Conservation (phyloP, 169 alveolate genomes). For the Cryptosporidium ryanae region DNA sequence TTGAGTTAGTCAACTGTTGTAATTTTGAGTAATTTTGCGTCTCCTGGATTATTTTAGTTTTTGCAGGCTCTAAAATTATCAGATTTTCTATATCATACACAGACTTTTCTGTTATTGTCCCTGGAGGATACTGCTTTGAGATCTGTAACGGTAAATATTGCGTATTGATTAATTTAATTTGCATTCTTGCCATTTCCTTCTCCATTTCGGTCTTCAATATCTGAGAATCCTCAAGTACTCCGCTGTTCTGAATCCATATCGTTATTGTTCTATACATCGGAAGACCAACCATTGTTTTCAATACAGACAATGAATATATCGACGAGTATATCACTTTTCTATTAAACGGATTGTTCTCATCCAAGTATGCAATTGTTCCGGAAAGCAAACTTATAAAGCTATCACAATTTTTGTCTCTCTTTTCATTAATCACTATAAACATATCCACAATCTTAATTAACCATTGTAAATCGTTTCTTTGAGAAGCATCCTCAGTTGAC, state of each 20-base stretch:
- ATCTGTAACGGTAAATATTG: conserved; percentile 23
- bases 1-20: neutral
- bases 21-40: neutral
- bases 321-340: conserved; percentile 56
- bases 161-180: conserved; percentile 11
- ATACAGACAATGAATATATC: conserved; percentile 31
- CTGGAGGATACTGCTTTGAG: conserved; percentile 9
- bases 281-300: conserved; percentile 44
- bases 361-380: conserved; percentile 40
- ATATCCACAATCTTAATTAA: conserved; percentile 56
- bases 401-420: conserved; percentile 31
- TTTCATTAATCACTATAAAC: conserved; percentile 59
- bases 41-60: neutral
- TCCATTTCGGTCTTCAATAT: conserved; percentile 15
- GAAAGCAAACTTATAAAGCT: conserved; percentile 54
- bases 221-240: conserved; percentile 4
- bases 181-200: conserved; percentile 2
- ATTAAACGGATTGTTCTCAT: conserved; percentile 8
- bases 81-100: conserved; percentile 58
- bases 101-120: conserved; percentile 39
- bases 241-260: conserved; percentile 40
- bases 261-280: conserved; percentile 65
- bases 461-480: neutral
- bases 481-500: neutral
- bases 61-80: conserved; percentile 48